phyloP scores from a whole-genome alignment of 352 stramenopile species.

The Globisporangium irregulare region DNA sequence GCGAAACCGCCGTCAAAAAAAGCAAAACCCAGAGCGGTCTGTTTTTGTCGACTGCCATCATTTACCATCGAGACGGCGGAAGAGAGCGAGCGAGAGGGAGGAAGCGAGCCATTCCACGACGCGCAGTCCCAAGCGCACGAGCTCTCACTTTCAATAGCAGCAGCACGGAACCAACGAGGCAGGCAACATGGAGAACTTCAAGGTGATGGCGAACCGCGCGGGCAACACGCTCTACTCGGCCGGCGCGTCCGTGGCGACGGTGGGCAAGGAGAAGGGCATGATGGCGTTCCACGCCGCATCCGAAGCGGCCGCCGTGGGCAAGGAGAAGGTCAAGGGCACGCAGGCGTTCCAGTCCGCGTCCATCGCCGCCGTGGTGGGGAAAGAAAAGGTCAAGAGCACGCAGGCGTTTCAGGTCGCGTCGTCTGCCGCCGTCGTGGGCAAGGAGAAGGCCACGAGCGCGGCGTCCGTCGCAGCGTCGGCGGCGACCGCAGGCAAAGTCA shows the following conservation, averaged over 20 bases:
- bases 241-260: slow-evolving; percentile 41
- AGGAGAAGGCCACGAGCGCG: slow-evolving; percentile 48
- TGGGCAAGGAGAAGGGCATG: slow-evolving; percentile 46
- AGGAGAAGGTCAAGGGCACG: slow-evolving; percentile 44
- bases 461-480: slow-evolving; percentile 41
- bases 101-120: background rate
- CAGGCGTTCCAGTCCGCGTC: slow-evolving; percentile 57
- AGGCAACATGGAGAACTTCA: slow-evolving; percentile 50
- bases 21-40: background rate
- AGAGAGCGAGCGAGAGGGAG: slow-evolving; percentile 7
- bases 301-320: slow-evolving; percentile 24
- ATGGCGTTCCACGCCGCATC: slow-evolving; percentile 26
- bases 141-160: background rate
- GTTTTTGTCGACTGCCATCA: slow-evolving; percentile 3
- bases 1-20: background rate
- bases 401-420: slow-evolving; percentile 36
- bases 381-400: slow-evolving; percentile 57
- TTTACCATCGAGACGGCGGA: background rate
- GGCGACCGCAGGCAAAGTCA: slow-evolving; percentile 46
- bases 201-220: slow-evolving; percentile 69
- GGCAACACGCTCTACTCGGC: slow-evolving; percentile 72
- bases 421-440: slow-evolving; percentile 49
- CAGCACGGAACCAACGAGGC: background rate
- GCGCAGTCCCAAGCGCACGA: background rate
- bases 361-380: slow-evolving; percentile 38